Conservation (phyloP, 148 eudicot genomes). For the Drosera capensis region DNA sequence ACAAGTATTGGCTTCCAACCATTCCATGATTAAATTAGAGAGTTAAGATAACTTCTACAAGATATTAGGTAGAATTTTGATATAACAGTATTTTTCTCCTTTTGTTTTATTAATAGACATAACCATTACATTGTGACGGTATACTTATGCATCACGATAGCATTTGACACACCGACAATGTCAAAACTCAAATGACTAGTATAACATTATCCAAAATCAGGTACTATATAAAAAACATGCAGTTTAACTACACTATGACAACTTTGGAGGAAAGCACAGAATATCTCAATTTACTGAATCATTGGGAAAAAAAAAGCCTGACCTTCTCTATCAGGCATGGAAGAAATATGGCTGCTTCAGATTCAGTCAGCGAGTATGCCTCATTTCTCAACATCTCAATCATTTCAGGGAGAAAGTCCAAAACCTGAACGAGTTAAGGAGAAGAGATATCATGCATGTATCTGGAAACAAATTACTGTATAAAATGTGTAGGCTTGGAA, state of each 20-base stretch:
- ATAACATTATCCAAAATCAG: not conserved
- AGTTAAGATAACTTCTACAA: too few species aligned
- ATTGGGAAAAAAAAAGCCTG: slow-evolving; percentile 1
- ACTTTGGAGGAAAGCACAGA: not conserved
- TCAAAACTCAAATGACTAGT: too few species aligned
- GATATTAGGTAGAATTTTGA: too few species aligned
- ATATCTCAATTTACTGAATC: not conserved
- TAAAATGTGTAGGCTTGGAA: not conserved
- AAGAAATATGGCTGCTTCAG: slow-evolving; percentile 86
- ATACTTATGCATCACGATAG: not conserved
- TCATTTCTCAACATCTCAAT: slow-evolving; percentile 63
- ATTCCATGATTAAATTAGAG: too few species aligned
- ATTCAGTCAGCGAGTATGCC: slow-evolving; percentile 74
- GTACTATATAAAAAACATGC: not conserved
- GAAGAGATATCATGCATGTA: not conserved
- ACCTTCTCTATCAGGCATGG: slow-evolving; percentile 96
- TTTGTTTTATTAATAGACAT: too few species aligned
- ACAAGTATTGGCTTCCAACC: too few species aligned
- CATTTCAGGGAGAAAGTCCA: slow-evolving; percentile 92
- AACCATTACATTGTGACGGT: too few species aligned
- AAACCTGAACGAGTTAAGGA: slow-evolving; percentile 25
- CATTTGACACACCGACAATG: too few species aligned
- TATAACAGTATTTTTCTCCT: too few species aligned
- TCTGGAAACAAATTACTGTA: not conserved
- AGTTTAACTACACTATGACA: too few species aligned